Conservation (phyloP, 2,329 filamentous ascomycete genomes). For the Botryotinia convoluta region DNA sequence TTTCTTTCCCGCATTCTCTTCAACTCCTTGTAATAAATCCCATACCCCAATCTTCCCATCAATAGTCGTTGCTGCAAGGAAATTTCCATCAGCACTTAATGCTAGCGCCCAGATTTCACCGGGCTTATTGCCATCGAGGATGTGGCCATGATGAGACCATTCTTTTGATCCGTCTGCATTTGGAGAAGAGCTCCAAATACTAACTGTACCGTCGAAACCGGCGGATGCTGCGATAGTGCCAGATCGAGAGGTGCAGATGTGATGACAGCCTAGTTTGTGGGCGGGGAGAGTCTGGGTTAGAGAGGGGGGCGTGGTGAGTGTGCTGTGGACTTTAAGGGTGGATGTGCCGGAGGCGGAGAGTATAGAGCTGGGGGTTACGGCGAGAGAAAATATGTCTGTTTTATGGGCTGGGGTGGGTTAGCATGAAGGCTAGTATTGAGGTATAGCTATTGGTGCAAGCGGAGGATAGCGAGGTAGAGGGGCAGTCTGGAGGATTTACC, state of each 20-base stretch:
- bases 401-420: slow-evolving; percentile 62
- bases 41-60: slow-evolving; percentile 89
- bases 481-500: slow-evolving; percentile 50
- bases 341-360: slow-evolving; percentile 85
- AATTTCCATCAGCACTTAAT: slow-evolving; percentile 78
- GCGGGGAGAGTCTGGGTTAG: slow-evolving; percentile 74
- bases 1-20: slow-evolving; percentile 55
- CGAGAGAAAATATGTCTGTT: slow-evolving; percentile 80
- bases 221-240: slow-evolving; percentile 75
- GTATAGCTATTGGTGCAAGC: background rate
- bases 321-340: slow-evolving; percentile 76
- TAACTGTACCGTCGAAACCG: slow-evolving; percentile 86
- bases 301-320: slow-evolving; percentile 67
- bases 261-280: slow-evolving; percentile 89
- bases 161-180: slow-evolving; percentile 40
- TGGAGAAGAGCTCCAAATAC: slow-evolving; percentile 69
- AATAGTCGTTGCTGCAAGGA: slow-evolving; percentile 81
- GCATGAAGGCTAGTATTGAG: slow-evolving; percentile 6
- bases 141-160: slow-evolving; percentile 50
- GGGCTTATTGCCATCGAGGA: slow-evolving; percentile 54
- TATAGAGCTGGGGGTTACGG: slow-evolving; percentile 69
- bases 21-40: slow-evolving; percentile 49
- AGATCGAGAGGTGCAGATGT: slow-evolving; percentile 68
- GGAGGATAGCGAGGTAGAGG: background rate
- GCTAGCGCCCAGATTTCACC: slow-evolving; percentile 86